phyloP scores from a whole-genome alignment of 345 rosid genomes.

The Eucalyptus dawsonii region DNA sequence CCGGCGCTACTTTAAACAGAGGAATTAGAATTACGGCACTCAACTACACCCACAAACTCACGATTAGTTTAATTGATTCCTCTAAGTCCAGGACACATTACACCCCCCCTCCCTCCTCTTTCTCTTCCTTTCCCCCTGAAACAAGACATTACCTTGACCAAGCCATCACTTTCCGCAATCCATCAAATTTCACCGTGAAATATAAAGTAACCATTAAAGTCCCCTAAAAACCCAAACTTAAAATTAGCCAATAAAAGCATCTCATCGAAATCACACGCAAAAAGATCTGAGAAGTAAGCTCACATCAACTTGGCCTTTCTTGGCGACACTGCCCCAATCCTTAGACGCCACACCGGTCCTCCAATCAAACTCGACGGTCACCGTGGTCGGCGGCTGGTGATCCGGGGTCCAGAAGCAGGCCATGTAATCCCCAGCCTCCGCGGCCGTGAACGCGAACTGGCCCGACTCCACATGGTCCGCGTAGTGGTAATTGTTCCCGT shows the following conservation, averaged over 20 bases:
- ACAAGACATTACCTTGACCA: background rate
- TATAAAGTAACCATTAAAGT: background rate
- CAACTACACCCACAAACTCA: background rate
- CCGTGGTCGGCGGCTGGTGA: conserved; percentile 41
- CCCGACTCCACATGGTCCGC: conserved; percentile 63
- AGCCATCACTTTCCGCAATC: background rate
- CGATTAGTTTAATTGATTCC: background rate
- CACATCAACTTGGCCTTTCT: conserved; percentile 88
- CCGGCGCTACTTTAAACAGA: background rate
- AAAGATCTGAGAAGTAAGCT: conserved; percentile 1
- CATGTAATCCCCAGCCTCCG: conserved; percentile 76
- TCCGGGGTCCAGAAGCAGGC: conserved; percentile 62
- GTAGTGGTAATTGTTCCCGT: conserved; percentile 65
- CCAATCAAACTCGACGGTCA: conserved; percentile 88
- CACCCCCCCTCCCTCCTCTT: background rate
- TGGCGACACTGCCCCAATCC: conserved; percentile 76
- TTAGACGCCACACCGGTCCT: conserved; percentile 69
- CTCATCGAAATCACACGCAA: background rate
- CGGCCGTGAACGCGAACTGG: conserved; percentile 79
- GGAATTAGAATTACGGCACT: background rate
- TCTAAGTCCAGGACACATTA: too few species aligned
- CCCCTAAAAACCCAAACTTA: background rate
- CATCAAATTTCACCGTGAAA: background rate
- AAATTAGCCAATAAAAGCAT: background rate
- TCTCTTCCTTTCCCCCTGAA: background rate